Evolutionary conservation across 2,329 filamentous ascomycete genomes (phyloP).

Genomic region (Juglanconis oblonga): DNA sequence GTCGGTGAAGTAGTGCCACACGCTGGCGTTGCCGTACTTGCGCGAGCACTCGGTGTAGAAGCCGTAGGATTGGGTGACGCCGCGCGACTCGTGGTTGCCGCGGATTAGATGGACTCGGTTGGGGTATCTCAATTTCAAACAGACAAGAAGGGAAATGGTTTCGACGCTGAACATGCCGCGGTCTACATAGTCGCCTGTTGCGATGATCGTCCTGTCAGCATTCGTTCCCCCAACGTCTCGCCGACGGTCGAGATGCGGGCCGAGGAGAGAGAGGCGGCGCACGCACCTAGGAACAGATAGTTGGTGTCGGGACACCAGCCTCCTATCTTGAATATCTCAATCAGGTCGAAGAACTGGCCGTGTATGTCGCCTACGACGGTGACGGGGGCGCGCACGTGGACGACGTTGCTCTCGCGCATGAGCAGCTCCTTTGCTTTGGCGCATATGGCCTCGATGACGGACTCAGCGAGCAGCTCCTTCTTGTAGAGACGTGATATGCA

Average conservation of each 20-base stretch:
- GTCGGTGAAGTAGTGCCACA: conserved; percentile 99
- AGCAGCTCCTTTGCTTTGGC: conserved; percentile 98
- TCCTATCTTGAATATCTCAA: conserved; percentile 98
- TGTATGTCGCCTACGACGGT: conserved; percentile 99
- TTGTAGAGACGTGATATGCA: conserved; percentile 96
- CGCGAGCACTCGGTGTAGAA: conserved; percentile 98
- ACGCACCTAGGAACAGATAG: conserved; percentile 87
- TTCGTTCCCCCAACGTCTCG: neutral
- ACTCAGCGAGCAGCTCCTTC: conserved; percentile 92
- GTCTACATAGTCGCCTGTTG: conserved; percentile 89
- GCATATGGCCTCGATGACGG: conserved; percentile 98
- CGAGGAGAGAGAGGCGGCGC: neutral
- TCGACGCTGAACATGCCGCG: conserved; percentile 98
- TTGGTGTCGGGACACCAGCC: conserved; percentile 98
- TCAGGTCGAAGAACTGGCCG: conserved; percentile 97
- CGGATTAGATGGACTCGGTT: conserved; percentile 93
- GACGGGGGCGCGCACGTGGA: conserved; percentile 91
- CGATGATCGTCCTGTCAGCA: conserved; percentile 4
- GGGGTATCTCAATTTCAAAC: conserved; percentile 94
- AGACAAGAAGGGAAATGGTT: conserved; percentile 96
- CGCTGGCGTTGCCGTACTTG: conserved; percentile 97
- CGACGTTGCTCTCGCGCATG: conserved; percentile 99
- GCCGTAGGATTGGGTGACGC: conserved; percentile 97
- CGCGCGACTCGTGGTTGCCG: conserved; percentile 95
- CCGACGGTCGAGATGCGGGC: neutral